Evolutionary conservation across 495 filamentous ascomycete genomes (phyloP).

Genomic region (Penicillium ucsense): DNA sequence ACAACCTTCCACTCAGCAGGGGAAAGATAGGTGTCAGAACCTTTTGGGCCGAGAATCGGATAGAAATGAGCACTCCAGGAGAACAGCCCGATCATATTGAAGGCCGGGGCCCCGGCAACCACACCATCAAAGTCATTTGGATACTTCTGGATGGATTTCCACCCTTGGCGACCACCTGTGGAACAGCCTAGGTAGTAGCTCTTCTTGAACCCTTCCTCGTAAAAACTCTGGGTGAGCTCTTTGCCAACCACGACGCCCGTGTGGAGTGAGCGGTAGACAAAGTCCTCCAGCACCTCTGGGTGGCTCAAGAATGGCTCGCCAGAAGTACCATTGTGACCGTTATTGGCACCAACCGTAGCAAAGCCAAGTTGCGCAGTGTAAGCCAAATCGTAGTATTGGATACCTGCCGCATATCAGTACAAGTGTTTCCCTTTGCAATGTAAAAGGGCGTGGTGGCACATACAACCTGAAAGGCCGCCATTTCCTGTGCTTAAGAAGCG

Average conservation of each 20-base stretch:
- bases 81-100: constrained; percentile 35
- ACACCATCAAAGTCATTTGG: constrained; percentile 57
- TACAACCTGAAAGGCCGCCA: constrained; percentile 47
- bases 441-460: constrained; percentile 2
- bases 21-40: constrained; percentile 42
- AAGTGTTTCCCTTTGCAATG: too few species aligned
- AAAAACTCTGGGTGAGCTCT: constrained; percentile 38
- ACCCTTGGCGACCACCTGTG: constrained; percentile 46
- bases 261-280: constrained; percentile 38
- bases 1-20: constrained; percentile 41
- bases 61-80: constrained; percentile 48
- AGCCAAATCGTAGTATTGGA: constrained; percentile 26
- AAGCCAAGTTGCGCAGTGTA: constrained; percentile 35
- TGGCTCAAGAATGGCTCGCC: constrained; percentile 35
- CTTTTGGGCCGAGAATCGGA: constrained; percentile 34
- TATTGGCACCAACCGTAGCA: constrained; percentile 40
- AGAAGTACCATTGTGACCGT: constrained; percentile 40
- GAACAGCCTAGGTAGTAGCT: constrained; percentile 51
- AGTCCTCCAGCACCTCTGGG: constrained; percentile 40
- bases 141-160: constrained; percentile 40
- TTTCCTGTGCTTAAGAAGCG: constrained; percentile 48
- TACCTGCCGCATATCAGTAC: constrained; percentile 10
- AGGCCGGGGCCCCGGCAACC: constrained; percentile 47
- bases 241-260: constrained; percentile 47
- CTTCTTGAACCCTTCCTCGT: constrained; percentile 33